These are phyloP conservation scores for Camellia sinensis DNA, from an alignment of 148 eudicot species.

Conservation along the genomic window DNA sequence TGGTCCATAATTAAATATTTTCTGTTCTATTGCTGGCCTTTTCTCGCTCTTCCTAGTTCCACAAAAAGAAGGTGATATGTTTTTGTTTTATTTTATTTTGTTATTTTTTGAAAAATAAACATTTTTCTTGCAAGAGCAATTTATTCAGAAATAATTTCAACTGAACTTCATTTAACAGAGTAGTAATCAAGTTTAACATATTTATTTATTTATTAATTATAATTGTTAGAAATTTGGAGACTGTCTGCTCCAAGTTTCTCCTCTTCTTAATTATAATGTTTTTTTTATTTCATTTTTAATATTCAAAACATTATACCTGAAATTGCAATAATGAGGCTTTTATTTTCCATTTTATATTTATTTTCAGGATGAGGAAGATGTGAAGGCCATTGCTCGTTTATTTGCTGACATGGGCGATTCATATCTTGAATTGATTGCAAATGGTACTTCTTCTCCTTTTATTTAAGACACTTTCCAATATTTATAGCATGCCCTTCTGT, in stretches of 20 bases:
- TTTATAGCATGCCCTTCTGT: constrained; percentile 5
- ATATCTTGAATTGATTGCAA: constrained; percentile 88
- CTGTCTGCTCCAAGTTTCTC: not conserved
- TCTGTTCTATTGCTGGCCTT: not conserved
- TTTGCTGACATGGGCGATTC: constrained; percentile 99
- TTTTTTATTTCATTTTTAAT: not conserved
- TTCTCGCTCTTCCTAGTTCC: not conserved
- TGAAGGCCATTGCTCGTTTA: constrained; percentile 94
- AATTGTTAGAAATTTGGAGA: not conserved
- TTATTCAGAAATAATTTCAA: not conserved
- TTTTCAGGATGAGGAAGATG: constrained; percentile 96
- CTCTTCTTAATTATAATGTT: not conserved
- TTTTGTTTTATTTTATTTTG: not conserved
- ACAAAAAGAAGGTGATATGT: not conserved
- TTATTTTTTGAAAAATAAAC: not conserved
- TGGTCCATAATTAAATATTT: not conserved
- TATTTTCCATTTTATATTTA: constrained; percentile 10
- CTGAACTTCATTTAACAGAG: not conserved
- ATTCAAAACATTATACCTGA: not conserved
- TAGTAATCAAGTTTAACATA: not conserved
- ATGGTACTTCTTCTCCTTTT: constrained; percentile 47
- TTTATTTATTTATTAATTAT: not conserved
- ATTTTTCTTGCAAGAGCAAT: not conserved
- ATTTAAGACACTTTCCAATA: not conserved
- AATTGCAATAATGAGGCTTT: not conserved